A percentile compares a stretch with the other conserved stretches of the same genome.
phyloP scores from a whole-genome alignment of 352 stramenopile genomes.

The Phytophthora megakarya region DNA sequence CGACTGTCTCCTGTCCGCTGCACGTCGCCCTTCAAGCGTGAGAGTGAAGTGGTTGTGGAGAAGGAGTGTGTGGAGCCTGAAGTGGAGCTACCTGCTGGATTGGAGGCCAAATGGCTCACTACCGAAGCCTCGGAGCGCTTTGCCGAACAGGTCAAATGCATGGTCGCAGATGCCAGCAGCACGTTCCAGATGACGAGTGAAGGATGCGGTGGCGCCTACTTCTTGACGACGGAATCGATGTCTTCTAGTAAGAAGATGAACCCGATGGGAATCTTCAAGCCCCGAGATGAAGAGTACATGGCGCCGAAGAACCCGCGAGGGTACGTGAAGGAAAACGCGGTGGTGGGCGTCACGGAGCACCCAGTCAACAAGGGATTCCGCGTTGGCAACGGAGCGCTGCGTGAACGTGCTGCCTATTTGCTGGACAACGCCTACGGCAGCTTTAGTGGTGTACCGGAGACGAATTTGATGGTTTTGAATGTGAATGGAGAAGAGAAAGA shows the following conservation, averaged over 20 bases:
- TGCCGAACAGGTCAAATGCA: slow-evolving; percentile 45
- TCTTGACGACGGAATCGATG: slow-evolving; percentile 33
- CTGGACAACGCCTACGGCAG: slow-evolving; percentile 76
- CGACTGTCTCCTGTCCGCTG: slow-evolving; percentile 40
- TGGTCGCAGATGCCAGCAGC: slow-evolving; percentile 36
- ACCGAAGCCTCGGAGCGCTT: slow-evolving; percentile 53
- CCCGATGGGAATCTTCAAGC: slow-evolving; percentile 95
- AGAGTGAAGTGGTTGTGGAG: slow-evolving; percentile 1
- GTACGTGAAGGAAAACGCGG: slow-evolving; percentile 86
- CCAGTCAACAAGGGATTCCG: slow-evolving; percentile 87
- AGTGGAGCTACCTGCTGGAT: slow-evolving; percentile 12
- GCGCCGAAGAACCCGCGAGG: slow-evolving; percentile 97
- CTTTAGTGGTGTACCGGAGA: slow-evolving; percentile 87
- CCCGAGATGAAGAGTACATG: slow-evolving; percentile 98
- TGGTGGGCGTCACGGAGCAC: slow-evolving; percentile 82
- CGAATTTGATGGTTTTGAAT: slow-evolving; percentile 72
- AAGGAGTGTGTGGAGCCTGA: slow-evolving; percentile 15
- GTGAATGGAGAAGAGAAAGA: slow-evolving; percentile 75
- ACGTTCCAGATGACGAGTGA: slow-evolving; percentile 75
- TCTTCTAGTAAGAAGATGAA: slow-evolving; percentile 26
- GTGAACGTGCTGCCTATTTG: slow-evolving; percentile 85
- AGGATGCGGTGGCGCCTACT: slow-evolving; percentile 81
- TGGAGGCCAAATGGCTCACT: slow-evolving; percentile 46
- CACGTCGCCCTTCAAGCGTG: slow-evolving; percentile 36
- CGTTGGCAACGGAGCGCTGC: slow-evolving; percentile 83